Conservation (phyloP, 352 stramenopile genomes). For the Thalassiosira pacifica region DNA sequence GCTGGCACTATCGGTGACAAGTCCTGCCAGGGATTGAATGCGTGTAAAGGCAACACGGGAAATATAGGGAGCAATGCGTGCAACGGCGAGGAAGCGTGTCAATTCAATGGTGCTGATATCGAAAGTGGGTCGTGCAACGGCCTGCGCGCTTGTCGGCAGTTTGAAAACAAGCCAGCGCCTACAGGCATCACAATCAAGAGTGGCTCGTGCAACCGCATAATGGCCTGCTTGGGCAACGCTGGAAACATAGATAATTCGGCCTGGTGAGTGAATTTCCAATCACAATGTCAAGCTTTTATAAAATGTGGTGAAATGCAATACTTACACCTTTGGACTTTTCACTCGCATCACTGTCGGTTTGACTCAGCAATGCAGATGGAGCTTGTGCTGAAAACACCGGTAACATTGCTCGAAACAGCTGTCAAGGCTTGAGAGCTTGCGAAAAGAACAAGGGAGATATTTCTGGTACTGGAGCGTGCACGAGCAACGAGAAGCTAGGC, state of each 20-base stretch:
- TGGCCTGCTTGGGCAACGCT: not conserved
- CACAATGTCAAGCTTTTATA: not conserved
- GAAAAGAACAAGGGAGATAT: not conserved
- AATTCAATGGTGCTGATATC: not conserved
- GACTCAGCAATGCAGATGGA: not conserved
- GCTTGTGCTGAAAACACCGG: not conserved
- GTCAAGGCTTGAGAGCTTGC: not conserved
- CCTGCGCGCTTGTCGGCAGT: not conserved
- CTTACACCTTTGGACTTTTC: too few species aligned
- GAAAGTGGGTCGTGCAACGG: not conserved
- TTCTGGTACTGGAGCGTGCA: not conserved
- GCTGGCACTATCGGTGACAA: not conserved
- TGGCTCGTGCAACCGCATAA: not conserved
- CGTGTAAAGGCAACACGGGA: not conserved
- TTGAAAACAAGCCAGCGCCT: not conserved
- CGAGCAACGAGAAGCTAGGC: not conserved
- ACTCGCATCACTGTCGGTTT: not conserved
- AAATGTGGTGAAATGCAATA: too few species aligned
- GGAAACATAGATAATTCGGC: not conserved
- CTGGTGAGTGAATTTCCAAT: not conserved
- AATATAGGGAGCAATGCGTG: not conserved
- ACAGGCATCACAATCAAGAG: not conserved
- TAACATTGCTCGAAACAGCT: not conserved
- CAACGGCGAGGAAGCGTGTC: not conserved
- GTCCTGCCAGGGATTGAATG: not conserved